These are phyloP conservation scores for Wickerhamiella slavikovae DNA, from an alignment of 805 yeast genomes.

Conservation along the genomic window DNA sequence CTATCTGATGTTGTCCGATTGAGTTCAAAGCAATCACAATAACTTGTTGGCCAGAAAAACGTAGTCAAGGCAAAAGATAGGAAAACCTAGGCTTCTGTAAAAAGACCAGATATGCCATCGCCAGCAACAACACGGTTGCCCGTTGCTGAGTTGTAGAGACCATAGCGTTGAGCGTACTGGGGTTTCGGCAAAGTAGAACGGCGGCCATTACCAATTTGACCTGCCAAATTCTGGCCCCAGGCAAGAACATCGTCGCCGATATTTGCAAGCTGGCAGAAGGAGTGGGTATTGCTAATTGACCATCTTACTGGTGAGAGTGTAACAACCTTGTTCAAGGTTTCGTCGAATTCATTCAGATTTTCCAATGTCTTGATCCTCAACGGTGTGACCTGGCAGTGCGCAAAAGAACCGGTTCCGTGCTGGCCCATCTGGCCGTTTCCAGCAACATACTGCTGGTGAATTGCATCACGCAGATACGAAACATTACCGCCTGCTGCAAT, in stretches of 20 bases:
- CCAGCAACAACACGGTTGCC: slow-evolving; percentile 11
- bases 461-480: slow-evolving; percentile 24
- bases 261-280: slow-evolving; percentile 35
- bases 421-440: slow-evolving; percentile 81
- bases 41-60: no score
- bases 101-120: no score
- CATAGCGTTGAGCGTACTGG: background rate
- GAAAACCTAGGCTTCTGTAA: no score
- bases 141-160: slow-evolving; percentile 2
- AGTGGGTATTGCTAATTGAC: slow-evolving; percentile 47
- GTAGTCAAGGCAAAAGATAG: no score
- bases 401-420: slow-evolving; percentile 55
- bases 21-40: no score
- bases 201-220: slow-evolving; percentile 76
- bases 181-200: slow-evolving; percentile 27
- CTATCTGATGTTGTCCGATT: no score
- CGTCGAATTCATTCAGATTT: slow-evolving; percentile 35
- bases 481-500: slow-evolving; percentile 58
- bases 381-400: slow-evolving; percentile 57
- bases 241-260: slow-evolving; percentile 25
- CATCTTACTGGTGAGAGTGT: slow-evolving; percentile 30
- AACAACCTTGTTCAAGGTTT: slow-evolving; percentile 21
- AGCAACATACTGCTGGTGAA: slow-evolving; percentile 29
- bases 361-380: slow-evolving; percentile 29
- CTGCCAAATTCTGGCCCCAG: slow-evolving; percentile 74